Evolutionary conservation across 2,329 filamentous ascomycete species (phyloP).

Genomic region (Diplodia corticola): DNA sequence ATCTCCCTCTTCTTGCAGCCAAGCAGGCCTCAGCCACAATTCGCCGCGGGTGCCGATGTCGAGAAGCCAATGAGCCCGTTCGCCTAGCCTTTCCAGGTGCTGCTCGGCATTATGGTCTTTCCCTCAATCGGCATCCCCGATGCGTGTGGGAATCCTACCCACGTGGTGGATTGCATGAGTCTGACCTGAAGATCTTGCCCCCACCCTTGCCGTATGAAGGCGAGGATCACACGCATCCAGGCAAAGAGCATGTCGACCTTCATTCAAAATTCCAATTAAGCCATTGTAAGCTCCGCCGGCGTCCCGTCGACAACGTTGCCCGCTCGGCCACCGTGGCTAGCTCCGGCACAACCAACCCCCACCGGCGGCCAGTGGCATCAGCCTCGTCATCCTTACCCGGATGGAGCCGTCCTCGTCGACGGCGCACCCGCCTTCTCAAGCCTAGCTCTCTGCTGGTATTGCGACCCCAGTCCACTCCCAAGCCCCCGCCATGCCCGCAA

Average conservation of each 20-base stretch:
- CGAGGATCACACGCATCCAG: not conserved
- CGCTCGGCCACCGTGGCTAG: not conserved
- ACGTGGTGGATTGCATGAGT: not conserved
- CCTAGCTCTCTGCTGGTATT: not conserved
- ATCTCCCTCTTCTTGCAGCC: not conserved
- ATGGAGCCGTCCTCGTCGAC: not conserved
- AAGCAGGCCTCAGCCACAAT: not conserved
- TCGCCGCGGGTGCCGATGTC: not conserved
- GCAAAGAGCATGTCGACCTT: not conserved
- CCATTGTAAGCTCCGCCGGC: not conserved
- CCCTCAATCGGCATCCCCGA: not conserved
- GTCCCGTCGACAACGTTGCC: too few relatives aligned
- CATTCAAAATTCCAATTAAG: not conserved
- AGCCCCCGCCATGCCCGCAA: not conserved
- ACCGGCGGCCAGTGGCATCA: not conserved
- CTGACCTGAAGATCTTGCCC: not conserved
- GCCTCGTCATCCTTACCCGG: not conserved
- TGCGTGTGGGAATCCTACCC: not conserved
- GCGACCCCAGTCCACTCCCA: not conserved
- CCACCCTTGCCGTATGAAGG: not conserved
- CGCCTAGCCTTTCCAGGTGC: not conserved
- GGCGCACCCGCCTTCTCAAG: slow-evolving; percentile 2
- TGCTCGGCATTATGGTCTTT: not conserved
- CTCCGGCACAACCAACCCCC: not conserved
- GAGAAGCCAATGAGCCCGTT: not conserved